phyloP scores from a whole-genome alignment of 1,284 basidiomycete genomes.

The Tremellales sp. region DNA sequence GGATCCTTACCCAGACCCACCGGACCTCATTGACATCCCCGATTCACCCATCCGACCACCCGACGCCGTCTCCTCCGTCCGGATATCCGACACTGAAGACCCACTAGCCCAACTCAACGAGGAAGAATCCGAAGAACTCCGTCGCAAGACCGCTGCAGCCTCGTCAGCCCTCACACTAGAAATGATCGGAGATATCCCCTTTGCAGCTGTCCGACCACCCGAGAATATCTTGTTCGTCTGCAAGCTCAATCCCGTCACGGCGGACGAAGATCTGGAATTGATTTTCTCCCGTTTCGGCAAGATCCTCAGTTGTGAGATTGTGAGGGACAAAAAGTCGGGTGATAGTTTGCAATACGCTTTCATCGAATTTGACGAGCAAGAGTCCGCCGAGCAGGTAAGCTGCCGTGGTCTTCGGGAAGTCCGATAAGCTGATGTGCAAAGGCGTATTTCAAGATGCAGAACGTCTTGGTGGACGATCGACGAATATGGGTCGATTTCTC shows the following conservation, averaged over 20 bases:
- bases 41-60: conserved; percentile 72
- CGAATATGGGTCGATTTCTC: conserved; percentile 99
- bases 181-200: conserved; percentile 98
- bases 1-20: conserved; percentile 89
- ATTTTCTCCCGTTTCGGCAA: conserved; percentile 94
- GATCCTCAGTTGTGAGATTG: conserved; percentile 96
- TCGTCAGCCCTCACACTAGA: conserved; percentile 94
- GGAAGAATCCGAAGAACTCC: conserved; percentile 72
- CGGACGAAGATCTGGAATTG: conserved; percentile 92
- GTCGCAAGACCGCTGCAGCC: conserved; percentile 77
- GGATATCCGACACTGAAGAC: conserved; percentile 89
- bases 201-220: conserved; percentile 94
- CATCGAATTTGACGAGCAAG: conserved; percentile 92
- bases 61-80: conserved; percentile 60
- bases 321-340: conserved; percentile 90
- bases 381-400: conserved; percentile 83
- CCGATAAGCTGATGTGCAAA: no score
- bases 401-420: not conserved
- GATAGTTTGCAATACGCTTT: conserved; percentile 98
- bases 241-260: conserved; percentile 93
- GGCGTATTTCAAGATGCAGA: conserved; percentile 99
- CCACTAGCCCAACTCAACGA: conserved; percentile 60
- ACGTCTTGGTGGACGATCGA: conserved; percentile 96
- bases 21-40: conserved; percentile 65
- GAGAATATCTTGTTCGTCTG: conserved; percentile 99